Conservation (phyloP, 2,329 filamentous ascomycete genomes). For the Cyclaneusma minus region DNA sequence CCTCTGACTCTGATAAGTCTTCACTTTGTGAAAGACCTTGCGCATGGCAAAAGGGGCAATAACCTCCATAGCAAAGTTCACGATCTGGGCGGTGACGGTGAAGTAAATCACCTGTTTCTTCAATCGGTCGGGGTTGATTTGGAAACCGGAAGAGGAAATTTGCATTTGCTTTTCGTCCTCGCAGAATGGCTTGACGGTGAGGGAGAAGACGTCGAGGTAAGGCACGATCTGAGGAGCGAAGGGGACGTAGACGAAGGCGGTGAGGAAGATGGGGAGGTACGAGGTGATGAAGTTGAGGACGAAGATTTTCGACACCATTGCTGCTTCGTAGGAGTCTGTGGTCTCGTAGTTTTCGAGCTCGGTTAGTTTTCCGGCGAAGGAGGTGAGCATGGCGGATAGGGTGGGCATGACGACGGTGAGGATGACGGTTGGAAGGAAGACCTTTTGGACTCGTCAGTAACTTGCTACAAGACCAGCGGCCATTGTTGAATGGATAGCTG, state of each 20-base stretch:
- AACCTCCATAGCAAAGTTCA: slow-evolving; percentile 74
- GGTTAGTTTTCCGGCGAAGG: slow-evolving; percentile 61
- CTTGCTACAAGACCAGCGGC: background rate
- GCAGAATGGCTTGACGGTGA: slow-evolving; percentile 59
- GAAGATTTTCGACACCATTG: slow-evolving; percentile 85
- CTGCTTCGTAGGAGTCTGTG: slow-evolving; percentile 64
- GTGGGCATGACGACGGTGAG: slow-evolving; percentile 71
- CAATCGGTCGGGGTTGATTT: slow-evolving; percentile 69
- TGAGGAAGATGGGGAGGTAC: slow-evolving; percentile 82
- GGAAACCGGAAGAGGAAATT: slow-evolving; percentile 44
- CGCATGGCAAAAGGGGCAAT: slow-evolving; percentile 77
- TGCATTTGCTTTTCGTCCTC: slow-evolving; percentile 58
- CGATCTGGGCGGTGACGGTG: slow-evolving; percentile 82
- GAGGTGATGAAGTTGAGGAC: slow-evolving; percentile 94
- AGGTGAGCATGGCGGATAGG: slow-evolving; percentile 59
- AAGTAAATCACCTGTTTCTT: slow-evolving; percentile 92
- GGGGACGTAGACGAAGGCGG: slow-evolving; percentile 86
- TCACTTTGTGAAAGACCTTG: slow-evolving; percentile 61
- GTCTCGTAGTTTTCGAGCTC: slow-evolving; percentile 88
- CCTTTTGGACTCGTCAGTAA: slow-evolving; percentile 29
- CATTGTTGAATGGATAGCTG: slow-evolving; percentile 5
- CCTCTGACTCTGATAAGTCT: slow-evolving; percentile 50
- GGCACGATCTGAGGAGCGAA: slow-evolving; percentile 76
- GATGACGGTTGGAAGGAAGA: slow-evolving; percentile 77
- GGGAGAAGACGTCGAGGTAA: slow-evolving; percentile 67